phyloP scores from a whole-genome alignment of 495 filamentous ascomycete species.

The Aspergillus leporis region DNA sequence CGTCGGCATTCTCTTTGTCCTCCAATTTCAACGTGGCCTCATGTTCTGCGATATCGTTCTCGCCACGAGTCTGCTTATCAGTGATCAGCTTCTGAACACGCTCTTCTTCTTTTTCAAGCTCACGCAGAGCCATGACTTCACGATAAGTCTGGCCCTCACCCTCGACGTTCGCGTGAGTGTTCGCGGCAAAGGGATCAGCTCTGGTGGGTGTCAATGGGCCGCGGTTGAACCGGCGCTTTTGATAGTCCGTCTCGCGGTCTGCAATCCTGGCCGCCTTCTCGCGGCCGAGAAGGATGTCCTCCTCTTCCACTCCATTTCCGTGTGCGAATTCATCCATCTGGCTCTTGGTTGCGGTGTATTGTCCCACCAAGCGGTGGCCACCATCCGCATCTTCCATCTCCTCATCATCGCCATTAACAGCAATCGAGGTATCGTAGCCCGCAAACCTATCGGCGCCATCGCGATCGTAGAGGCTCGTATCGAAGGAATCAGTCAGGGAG shows the following conservation, averaged over 20 bases:
- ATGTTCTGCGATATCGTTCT: slow-evolving; percentile 59
- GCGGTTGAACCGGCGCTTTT: slow-evolving; percentile 89
- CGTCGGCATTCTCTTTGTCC: slow-evolving; percentile 71
- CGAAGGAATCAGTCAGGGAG: slow-evolving; percentile 91
- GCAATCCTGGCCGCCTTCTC: slow-evolving; percentile 89
- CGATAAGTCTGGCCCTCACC: slow-evolving; percentile 78
- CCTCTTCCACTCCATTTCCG: slow-evolving; percentile 83
- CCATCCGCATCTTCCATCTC: slow-evolving; percentile 78
- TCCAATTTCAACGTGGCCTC: slow-evolving; percentile 70
- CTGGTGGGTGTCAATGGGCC: slow-evolving; percentile 78
- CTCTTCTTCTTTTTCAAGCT: slow-evolving; percentile 93
- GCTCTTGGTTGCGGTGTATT: slow-evolving; percentile 89
- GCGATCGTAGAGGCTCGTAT: slow-evolving; percentile 88
- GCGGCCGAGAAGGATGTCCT: slow-evolving; percentile 82
- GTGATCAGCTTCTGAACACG: slow-evolving; percentile 79
- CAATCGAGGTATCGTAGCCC: slow-evolving; percentile 88
- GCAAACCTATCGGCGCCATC: slow-evolving; percentile 79
- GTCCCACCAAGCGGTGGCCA: slow-evolving; percentile 80
- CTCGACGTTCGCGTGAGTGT: slow-evolving; percentile 64
- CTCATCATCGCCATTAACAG: slow-evolving; percentile 77
- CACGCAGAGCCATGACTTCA: slow-evolving; percentile 86
- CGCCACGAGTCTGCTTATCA: slow-evolving; percentile 68
- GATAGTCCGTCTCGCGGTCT: slow-evolving; percentile 94
- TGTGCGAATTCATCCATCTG: slow-evolving; percentile 94
- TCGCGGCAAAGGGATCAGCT: slow-evolving; percentile 83